Base-by-base conservation (phyloP, 2,329 filamentous ascomycete genomes). In the Periconia digitata region DNA sequence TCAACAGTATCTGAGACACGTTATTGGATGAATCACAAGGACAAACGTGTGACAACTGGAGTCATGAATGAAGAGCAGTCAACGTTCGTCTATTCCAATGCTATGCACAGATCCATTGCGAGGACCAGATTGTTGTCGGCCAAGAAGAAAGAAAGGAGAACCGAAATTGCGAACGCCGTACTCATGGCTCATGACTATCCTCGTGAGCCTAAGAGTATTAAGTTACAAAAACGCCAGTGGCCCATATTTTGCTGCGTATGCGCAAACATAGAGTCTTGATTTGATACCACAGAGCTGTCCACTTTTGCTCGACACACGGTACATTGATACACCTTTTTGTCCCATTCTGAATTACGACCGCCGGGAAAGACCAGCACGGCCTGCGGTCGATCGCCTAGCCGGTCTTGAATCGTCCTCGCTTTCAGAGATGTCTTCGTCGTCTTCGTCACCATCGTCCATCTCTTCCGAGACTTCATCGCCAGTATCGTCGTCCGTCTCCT, bases 401-500 rank as follows among this genome's bases (percentile, higher is more conserved):
- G 64, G 65, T 50, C 62, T 68, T 23, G 62, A 48, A 39, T 70
- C 68, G 48, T 75, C 73, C 44, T 77, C 75, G 52, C 73, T 76
- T 40, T 72, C 73, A 5, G 73, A 76, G 2, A 67, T 64, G 17
- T 72, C 74, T 39, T 71, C 72, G 16, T 72, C 74, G 36, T 71
- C 72, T 16, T 66, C 70, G 3, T 73, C 75, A 44, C 76, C 74
- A 24, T 75, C 75, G 36, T 76, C 75, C 49, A 75, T 72, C 15
- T 75, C 72, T 45, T 75, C 74, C 1, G 72, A 73, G 53, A 71
- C 69, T 32, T 79, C 76, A 42, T 79, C 78, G 22, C 71, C 73
- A 18, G 69, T 66, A 38, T 75, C 74, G 35, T 73, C 69, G 3
- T 74, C 74, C 3, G 69, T 74, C 58, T 79, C 77, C 54, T 78